These are phyloP conservation scores for Larix sibirica DNA, from an alignment of 83 land plant genomes.

Conservation along the genomic window DNA sequence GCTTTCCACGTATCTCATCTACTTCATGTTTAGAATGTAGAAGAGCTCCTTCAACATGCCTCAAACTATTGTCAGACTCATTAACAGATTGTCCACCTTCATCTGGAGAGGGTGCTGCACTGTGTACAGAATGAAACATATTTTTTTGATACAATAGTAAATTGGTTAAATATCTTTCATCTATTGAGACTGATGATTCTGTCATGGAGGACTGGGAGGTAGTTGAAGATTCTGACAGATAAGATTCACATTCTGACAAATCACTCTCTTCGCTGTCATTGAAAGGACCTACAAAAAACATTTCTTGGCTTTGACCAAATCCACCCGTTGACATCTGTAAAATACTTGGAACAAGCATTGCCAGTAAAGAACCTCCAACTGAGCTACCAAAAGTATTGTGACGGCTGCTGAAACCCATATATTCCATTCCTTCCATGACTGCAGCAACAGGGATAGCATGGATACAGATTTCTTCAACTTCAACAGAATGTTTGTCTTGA, in stretches of 20 bases:
- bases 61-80: background rate
- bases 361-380: constrained; percentile 43
- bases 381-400: constrained; percentile 8
- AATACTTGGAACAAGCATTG: constrained; percentile 64
- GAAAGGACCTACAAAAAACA: background rate
- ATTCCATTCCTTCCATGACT: background rate
- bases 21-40: background rate
- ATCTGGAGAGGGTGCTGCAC: background rate
- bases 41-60: background rate
- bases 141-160: background rate
- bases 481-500: constrained; percentile 37
- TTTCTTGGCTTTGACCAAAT: constrained; percentile 13
- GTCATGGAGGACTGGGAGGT: background rate
- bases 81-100: background rate
- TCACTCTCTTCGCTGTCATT: constrained; percentile 1
- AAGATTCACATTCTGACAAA: background rate
- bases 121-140: background rate
- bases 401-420: constrained; percentile 11
- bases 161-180: background rate
- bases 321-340: constrained; percentile 47
- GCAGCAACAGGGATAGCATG: constrained; percentile 47
- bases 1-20: background rate
- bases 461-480: constrained; percentile 56
- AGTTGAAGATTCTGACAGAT: background rate
- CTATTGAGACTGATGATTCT: background rate